Base-by-base conservation (phyloP, 441 rosid genomes). In the Corymbia citriodora region DNA sequence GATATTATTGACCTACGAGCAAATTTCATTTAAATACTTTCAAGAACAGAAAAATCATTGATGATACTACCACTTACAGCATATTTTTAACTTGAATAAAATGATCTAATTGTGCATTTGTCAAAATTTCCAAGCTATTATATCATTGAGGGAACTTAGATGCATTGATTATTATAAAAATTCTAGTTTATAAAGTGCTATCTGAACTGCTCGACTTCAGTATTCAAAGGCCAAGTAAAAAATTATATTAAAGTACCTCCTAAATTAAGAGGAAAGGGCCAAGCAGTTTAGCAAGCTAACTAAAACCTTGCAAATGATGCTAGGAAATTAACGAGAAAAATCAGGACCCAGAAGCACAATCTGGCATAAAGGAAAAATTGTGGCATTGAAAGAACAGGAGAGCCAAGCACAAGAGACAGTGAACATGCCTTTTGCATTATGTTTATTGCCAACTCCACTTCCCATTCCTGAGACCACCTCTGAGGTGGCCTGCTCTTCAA, bases 391-490 rank as follows among this genome's bases (percentile, higher is more conserved):
- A 45, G 85, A 79, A 79, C 17, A 79, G 89, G 87, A 90, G 52
- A 65, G 74, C 65, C 12, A 61, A 79, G 88, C 55, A n/a, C 4
- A 70, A 59, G 88, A 52, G 88, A 87, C 23, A 90, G 65, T 79
- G 88, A 87, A 92, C 95, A 81, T 95, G 92, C 99, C 99, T 96
- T 98, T 81, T 93, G 91, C 97, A 97, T 94, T 92, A 97, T 68
- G 94, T 94, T 91, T 90, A 96, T 92, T 36, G 99, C 99, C 94
- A 98, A 94, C 92, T 96, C 99, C 82, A 97, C 99, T 93, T 98
- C 99, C 99, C 97, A 95, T 89, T 97, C 99, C 88, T 96, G 99
- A 57, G 99, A 96, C 99, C 99, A 97, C 90, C 93, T 96, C 91
- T 81, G 94, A n/a, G 98, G 99, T 90, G 92, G 93, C 94, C 92